phyloP scores from a whole-genome alignment of 495 filamentous ascomycete genomes.

The Darksidea phi region DNA sequence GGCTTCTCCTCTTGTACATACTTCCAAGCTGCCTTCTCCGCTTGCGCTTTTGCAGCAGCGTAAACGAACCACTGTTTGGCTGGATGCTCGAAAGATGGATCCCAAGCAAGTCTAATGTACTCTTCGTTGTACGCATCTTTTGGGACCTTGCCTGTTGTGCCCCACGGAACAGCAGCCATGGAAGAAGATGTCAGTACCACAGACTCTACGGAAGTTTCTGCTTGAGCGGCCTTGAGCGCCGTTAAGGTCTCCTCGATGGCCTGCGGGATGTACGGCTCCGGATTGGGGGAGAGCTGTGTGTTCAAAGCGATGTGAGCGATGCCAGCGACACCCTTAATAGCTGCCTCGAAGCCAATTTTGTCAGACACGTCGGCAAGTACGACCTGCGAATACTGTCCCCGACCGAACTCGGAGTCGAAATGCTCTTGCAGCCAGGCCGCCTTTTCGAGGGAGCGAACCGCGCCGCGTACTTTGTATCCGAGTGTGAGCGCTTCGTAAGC shows the following conservation, averaged over 20 bases:
- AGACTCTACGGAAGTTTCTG: slow-evolving; percentile 24
- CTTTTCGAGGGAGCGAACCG: slow-evolving; percentile 31
- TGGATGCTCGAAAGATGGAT: background rate
- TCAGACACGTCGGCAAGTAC: slow-evolving; percentile 12
- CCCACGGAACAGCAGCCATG: slow-evolving; percentile 4
- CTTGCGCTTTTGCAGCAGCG: slow-evolving; percentile 48
- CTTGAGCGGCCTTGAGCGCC: slow-evolving; percentile 18
- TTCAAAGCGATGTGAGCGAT: slow-evolving; percentile 19
- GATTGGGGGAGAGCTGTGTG: slow-evolving; percentile 1
- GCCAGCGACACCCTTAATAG: slow-evolving; percentile 26
- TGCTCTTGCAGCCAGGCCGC: slow-evolving; percentile 24
- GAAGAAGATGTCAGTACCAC: slow-evolving; percentile 27
- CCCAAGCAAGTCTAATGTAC: background rate
- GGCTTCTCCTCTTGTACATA: slow-evolving; percentile 53
- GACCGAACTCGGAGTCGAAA: slow-evolving; percentile 18
- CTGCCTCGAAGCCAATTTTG: slow-evolving; percentile 18
- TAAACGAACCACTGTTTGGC: slow-evolving; percentile 44
- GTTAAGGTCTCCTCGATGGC: slow-evolving; percentile 1
- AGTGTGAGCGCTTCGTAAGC: slow-evolving; percentile 41
- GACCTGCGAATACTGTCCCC: too few relatives aligned
- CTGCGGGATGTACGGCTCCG: slow-evolving; percentile 9
- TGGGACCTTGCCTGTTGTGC: background rate
- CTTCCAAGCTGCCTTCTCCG: slow-evolving; percentile 53
- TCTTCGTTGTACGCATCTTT: slow-evolving; percentile 15
- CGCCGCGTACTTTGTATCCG: slow-evolving; percentile 32